Base-by-base conservation (phyloP, 2,329 filamentous ascomycete genomes). In the Fusarium staphyleae region DNA sequence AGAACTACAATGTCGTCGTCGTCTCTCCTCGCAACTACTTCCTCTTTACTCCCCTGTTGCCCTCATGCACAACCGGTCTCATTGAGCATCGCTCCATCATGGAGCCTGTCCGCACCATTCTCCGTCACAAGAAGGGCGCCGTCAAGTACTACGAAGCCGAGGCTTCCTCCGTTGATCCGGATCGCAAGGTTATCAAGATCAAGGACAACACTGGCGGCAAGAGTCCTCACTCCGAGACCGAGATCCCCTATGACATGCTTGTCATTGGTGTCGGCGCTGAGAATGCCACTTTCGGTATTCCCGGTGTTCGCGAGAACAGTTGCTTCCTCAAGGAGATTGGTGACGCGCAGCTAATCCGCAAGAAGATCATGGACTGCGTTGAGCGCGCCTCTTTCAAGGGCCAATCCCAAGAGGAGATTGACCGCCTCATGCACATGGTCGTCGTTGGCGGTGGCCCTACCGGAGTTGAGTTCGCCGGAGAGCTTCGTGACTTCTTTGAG, bases 11-110 rank as follows among this genome's bases (percentile, higher is more conserved):
- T 75, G 93, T 98, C 75, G 77, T 98, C 72, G 92, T 99, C 74
- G 91, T 99, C 75, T 98, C 95, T 42, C 95, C 95, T 48, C 91
- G 95, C 74, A 99, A 99, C 81, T 99, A 96, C 85, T 99, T 99
- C 87, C 88, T 99, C 66, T 99, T 99, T 84, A 99, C 95, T 24
- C 95, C 95, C 55, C 87, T 99, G 54, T 86, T 99, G 57, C 95
- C 95, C 63, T 98, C 93, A 72, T 99, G 95, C 79, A 98, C 95
- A 45, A 97, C 93, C 64, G 95, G 95, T 69, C 89, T 91, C 68
- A 95, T 99, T 75, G 95, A 99, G 83, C 95, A 98, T 81, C 91
- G 95, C 74, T 98, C 93, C 72, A 99, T 99, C 77, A 99, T 99
- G 95, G 95, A 99, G 81, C 95, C 95, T 51, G 89, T 99, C 69